A percentile compares a stretch with the other conserved stretches of the same genome.
These are phyloP conservation scores for Straminergon stramineum DNA, from an alignment of 225 moss, liverwort and hornwort species.

Conservation along the genomic window DNA sequence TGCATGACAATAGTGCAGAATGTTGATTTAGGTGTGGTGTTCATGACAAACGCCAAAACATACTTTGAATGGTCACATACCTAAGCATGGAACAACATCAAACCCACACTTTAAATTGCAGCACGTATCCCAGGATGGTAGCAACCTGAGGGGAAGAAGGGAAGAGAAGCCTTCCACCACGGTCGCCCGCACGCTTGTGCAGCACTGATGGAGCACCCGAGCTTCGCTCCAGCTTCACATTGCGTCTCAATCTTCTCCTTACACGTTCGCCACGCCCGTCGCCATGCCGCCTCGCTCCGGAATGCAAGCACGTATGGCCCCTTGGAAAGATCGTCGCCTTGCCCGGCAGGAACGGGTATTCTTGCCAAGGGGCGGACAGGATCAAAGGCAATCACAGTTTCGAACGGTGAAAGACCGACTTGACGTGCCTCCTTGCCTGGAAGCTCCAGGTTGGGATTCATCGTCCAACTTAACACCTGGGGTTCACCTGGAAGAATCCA, in stretches of 20 bases:
- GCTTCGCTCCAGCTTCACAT: slow-evolving; percentile 72
- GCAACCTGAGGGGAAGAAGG: slow-evolving; percentile 47
- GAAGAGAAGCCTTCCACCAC: slow-evolving; percentile 70
- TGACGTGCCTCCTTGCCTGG: slow-evolving; percentile 17
- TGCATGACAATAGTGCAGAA: not conserved
- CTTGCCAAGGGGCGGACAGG: slow-evolving; percentile 61
- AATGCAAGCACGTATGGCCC: slow-evolving; percentile 78
- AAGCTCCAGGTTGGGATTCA: slow-evolving; percentile 23
- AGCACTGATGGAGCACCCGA: slow-evolving; percentile 82
- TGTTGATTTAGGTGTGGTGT: not conserved
- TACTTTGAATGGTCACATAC: not conserved
- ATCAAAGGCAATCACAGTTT: slow-evolving; percentile 84
- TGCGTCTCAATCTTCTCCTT: slow-evolving; percentile 48
- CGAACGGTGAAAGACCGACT: slow-evolving; percentile 55
- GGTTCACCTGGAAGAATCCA: not conserved
- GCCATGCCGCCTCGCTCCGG: slow-evolving; percentile 61
- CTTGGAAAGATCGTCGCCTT: slow-evolving; percentile 56
- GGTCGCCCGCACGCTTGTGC: slow-evolving; percentile 58
- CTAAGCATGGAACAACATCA: not conserved
- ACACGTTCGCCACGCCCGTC: slow-evolving; percentile 50
- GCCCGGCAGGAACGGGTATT: slow-evolving; percentile 59
- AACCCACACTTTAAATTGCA: not conserved
- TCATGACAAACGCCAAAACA: not conserved
- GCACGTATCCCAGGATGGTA: not conserved
- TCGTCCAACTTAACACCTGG: not conserved